These are phyloP conservation scores for Acrasis kona DNA, from an alignment of 78 protist species.

Conservation along the genomic window DNA sequence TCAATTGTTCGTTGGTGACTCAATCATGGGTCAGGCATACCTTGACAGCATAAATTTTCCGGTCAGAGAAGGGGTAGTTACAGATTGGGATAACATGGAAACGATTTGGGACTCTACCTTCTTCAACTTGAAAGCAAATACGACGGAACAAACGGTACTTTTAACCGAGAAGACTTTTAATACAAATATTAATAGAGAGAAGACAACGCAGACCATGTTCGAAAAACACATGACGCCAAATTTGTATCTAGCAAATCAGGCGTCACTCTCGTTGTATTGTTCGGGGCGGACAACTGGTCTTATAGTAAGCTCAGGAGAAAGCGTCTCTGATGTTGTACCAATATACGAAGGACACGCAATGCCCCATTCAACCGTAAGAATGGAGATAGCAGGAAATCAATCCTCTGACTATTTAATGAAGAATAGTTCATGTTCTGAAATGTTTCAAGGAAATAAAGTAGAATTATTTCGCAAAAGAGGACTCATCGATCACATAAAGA, in stretches of 20 bases:
- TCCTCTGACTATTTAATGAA: conserved; percentile 69
- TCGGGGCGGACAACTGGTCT: conserved; percentile 77
- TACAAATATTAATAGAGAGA: conserved; percentile 69
- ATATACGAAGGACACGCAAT: conserved; percentile 72
- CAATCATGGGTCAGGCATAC: no score
- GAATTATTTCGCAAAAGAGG: no score
- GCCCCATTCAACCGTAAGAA: conserved; percentile 14
- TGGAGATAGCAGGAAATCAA: conserved; percentile 57
- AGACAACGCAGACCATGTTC: conserved; percentile 64
- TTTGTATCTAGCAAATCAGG: conserved; percentile 56
- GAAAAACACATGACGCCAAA: conserved; percentile 75
- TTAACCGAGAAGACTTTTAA: conserved; percentile 43
- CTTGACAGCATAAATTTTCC: conserved; percentile 88
- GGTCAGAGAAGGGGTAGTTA: conserved; percentile 90
- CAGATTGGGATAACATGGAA: conserved; percentile 87
- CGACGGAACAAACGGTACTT: neutral
- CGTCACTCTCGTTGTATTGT: conserved; percentile 57
- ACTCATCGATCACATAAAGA: no score
- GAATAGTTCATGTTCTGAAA: no score
- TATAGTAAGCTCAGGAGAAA: conserved; percentile 83
- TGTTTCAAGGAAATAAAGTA: no score
- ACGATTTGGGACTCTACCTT: conserved; percentile 90
- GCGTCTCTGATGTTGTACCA: conserved; percentile 77
- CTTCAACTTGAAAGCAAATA: conserved; percentile 49
- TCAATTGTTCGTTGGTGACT: no score